Evolutionary conservation across 2,329 filamentous ascomycete species (phyloP).

Genomic region (Trichophyton simii): DNA sequence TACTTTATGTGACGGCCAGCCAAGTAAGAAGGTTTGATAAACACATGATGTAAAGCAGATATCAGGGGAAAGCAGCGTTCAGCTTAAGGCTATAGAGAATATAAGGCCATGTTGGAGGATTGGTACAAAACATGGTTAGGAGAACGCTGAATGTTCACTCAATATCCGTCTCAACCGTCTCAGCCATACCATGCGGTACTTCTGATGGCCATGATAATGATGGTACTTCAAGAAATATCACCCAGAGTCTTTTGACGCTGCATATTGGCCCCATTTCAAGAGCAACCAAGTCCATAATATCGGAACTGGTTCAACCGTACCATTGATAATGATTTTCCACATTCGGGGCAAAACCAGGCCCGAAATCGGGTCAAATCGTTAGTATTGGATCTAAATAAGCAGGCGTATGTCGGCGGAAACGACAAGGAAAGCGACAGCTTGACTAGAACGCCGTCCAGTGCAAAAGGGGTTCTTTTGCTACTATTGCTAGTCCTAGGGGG

Average conservation of each 20-base stretch:
- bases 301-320: background rate
- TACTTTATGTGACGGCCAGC: background rate
- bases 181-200: too few species aligned
- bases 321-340: background rate
- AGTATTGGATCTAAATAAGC: background rate
- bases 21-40: background rate
- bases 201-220: background rate
- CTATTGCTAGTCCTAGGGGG: background rate
- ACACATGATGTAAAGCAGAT: background rate
- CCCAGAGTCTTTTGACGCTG: background rate
- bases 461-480: background rate
- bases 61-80: background rate
- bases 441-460: background rate
- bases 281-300: background rate
- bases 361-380: background rate
- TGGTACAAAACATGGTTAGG: background rate
- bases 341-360: background rate
- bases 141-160: background rate
- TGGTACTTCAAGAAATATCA: background rate
- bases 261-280: background rate
- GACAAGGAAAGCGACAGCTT: background rate
- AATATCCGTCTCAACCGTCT: background rate
- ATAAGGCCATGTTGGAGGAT: background rate
- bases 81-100: background rate
- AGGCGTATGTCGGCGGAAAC: background rate